Conservation (phyloP, 2,329 filamentous ascomycete species). For the Aureobasidium sp. region DNA sequence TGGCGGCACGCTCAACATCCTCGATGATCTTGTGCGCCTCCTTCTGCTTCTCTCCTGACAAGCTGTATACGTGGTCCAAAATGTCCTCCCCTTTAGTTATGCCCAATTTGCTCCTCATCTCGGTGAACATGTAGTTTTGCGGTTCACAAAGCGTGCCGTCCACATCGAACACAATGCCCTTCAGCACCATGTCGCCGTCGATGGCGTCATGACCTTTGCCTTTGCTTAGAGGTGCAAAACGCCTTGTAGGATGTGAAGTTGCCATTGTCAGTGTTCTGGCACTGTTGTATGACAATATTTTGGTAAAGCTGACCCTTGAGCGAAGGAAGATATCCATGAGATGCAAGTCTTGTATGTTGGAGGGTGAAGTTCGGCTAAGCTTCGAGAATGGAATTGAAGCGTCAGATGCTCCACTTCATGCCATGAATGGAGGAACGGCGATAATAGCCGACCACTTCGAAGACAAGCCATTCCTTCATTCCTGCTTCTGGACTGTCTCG, state of each 20-base stretch:
- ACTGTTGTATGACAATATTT: background rate
- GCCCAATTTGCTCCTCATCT: conserved; percentile 71
- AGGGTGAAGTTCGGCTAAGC: background rate
- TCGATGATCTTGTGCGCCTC: conserved; percentile 67
- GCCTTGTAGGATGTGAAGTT: conserved; percentile 26
- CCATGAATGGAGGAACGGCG: background rate
- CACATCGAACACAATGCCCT: conserved; percentile 77
- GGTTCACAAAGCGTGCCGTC: conserved; percentile 90
- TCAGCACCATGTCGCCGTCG: conserved; percentile 35
- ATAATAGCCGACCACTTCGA: background rate
- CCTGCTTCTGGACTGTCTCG: too few species aligned
- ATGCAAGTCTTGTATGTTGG: background rate
- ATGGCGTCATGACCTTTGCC: conserved; percentile 25
- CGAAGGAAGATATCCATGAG: background rate
- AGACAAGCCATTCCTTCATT: too few species aligned
- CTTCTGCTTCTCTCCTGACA: conserved; percentile 52
- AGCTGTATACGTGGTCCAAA: conserved; percentile 73
- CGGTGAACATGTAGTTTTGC: conserved; percentile 89
- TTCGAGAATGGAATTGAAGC: background rate
- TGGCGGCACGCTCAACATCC: conserved; percentile 71
- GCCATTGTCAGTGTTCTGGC: background rate
- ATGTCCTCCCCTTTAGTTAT: conserved; percentile 75
- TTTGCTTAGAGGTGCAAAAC: conserved; percentile 46
- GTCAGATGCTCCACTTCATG: background rate
- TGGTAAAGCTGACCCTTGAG: background rate